Conservation (phyloP, 2,329 filamentous ascomycete genomes). For the Pseudogymnoascus sp. region DNA sequence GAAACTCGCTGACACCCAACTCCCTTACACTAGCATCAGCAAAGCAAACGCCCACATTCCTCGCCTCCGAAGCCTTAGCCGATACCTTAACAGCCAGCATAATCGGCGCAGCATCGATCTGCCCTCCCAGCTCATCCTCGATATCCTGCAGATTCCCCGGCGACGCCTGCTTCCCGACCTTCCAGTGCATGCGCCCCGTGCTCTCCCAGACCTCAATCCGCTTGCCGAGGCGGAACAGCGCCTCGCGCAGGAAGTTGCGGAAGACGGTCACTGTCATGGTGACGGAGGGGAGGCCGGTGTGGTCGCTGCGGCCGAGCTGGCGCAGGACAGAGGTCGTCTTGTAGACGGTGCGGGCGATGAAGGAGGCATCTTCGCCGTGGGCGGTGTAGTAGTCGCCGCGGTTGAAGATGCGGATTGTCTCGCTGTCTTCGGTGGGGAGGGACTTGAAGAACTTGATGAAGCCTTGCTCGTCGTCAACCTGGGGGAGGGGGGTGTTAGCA, state of each 20-base stretch:
- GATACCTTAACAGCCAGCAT: constrained; percentile 92
- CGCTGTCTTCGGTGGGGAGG: constrained; percentile 61
- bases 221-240: constrained; percentile 84
- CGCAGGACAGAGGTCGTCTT: constrained; percentile 94
- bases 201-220: constrained; percentile 85
- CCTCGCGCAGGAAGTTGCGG: constrained; percentile 89
- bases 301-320: constrained; percentile 75
- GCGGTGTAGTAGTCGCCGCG: constrained; percentile 92
- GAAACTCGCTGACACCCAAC: constrained; percentile 91
- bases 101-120: constrained; percentile 84
- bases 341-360: constrained; percentile 82
- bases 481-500: not conserved
- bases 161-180: constrained; percentile 81
- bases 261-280: constrained; percentile 95
- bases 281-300: constrained; percentile 82
- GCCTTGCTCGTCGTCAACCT: constrained; percentile 90
- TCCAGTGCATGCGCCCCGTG: constrained; percentile 77
- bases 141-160: constrained; percentile 95
- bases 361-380: constrained; percentile 77
- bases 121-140: constrained; percentile 84
- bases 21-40: constrained; percentile 94
- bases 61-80: constrained; percentile 74
- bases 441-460: constrained; percentile 96
- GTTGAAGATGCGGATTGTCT: constrained; percentile 85
- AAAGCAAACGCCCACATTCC: constrained; percentile 90